Evolutionary conservation across 1,284 basidiomycete species (phyloP).

Genomic region (Cutaneotrichosporon sp.): DNA sequence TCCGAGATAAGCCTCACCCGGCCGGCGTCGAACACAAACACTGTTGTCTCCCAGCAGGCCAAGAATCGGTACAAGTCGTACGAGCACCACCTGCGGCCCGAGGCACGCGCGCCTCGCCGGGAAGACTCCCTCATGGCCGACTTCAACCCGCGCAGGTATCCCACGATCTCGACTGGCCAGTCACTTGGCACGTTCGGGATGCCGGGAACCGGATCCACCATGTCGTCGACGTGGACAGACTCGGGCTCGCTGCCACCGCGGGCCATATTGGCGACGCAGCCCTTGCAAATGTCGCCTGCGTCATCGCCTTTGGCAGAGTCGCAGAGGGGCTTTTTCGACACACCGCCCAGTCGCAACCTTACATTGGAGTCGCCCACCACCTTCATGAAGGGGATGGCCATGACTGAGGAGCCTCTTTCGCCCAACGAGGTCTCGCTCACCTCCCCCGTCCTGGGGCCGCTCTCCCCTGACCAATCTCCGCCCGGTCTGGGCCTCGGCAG

Average conservation of each 20-base stretch:
- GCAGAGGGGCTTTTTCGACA: not conserved
- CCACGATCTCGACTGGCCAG: not conserved
- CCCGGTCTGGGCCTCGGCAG: not conserved
- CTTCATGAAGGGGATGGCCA: not conserved
- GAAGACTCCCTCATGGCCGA: not conserved
- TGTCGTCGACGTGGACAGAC: not conserved
- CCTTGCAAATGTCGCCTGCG: conserved; percentile 6
- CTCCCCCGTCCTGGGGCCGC: not conserved
- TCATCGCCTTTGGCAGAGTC: not conserved
- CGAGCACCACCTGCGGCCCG: conserved; percentile 37
- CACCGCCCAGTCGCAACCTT: not conserved
- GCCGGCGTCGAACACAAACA: conserved; percentile 8
- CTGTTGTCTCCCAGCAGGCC: conserved; percentile 21
- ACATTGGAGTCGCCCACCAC: not conserved
- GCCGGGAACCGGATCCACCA: not conserved
- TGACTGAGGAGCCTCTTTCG: not conserved
- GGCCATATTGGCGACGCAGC: not conserved
- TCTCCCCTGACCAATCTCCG: conserved; percentile 7
- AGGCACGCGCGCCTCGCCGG: conserved; percentile 10
- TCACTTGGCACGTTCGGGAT: not conserved
- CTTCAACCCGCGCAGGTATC: not conserved
- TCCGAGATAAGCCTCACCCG: conserved; percentile 12
- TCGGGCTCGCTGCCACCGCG: not conserved
- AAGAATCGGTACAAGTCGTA: conserved; percentile 32
- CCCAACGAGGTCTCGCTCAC: not conserved